A percentile compares a stretch with the other conserved stretches of the same genome.
phyloP scores from a whole-genome alignment of 2,329 filamentous ascomycete genomes.

The Aspergillus alliaceus region DNA sequence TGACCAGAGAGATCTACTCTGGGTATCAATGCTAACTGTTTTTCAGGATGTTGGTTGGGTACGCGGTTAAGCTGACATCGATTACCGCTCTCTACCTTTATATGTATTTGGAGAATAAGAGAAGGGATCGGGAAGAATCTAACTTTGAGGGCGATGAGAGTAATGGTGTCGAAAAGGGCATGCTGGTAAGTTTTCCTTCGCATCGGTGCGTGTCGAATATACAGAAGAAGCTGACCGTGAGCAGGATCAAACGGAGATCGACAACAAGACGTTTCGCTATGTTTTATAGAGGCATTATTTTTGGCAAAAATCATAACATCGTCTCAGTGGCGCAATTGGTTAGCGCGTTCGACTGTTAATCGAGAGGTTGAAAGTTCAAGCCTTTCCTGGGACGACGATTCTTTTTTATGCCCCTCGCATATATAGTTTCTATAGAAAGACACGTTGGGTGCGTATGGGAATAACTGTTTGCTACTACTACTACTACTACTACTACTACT shows the following conservation, averaged over 20 bases:
- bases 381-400: too few relatives aligned
- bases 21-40: background rate
- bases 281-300: too few relatives aligned
- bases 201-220: background rate
- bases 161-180: conserved; percentile 54
- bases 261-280: conserved; percentile 57
- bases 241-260: conserved; percentile 53
- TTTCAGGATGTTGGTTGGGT: conserved; percentile 57
- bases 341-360: too few relatives aligned
- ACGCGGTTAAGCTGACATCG: conserved; percentile 52
- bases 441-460: too few relatives aligned
- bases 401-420: too few relatives aligned
- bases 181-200: conserved; percentile 41
- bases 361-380: too few relatives aligned
- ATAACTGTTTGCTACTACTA: too few relatives aligned
- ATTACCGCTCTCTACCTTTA: conserved; percentile 56
- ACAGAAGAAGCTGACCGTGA: background rate
- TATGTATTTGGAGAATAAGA: conserved; percentile 57
- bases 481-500: too few relatives aligned
- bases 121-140: conserved; percentile 50
- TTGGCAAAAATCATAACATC: too few relatives aligned
- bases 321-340: too few relatives aligned
- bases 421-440: too few relatives aligned
- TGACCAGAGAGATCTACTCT: background rate
- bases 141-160: conserved; percentile 45